Evolutionary conservation across 805 yeast genomes (phyloP).

Genomic region (Myxozyma neotropica): DNA sequence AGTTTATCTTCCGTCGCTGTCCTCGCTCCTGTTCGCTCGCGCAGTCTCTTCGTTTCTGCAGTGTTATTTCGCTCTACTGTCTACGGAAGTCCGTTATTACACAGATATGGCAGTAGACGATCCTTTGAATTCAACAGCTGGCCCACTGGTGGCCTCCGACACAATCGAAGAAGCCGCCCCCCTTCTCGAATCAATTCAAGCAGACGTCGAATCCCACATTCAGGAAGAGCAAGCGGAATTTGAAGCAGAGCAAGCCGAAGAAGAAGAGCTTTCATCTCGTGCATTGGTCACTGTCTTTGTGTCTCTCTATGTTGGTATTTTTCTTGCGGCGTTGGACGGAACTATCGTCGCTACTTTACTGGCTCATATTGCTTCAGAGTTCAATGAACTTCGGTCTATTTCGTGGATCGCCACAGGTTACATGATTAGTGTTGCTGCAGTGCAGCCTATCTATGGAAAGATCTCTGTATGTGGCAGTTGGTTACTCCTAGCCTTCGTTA

Average conservation of each 20-base stretch:
- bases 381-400: slow-evolving; percentile 54
- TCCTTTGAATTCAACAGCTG: slow-evolving; percentile 2
- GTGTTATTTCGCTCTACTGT: too few relatives aligned
- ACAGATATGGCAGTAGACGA: slow-evolving; percentile 6
- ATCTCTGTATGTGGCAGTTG: slow-evolving; percentile 42
- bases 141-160: slow-evolving; percentile 7
- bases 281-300: slow-evolving; percentile 21
- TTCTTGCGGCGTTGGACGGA: slow-evolving; percentile 54
- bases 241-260: slow-evolving; percentile 18
- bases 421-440: slow-evolving; percentile 68
- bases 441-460: slow-evolving; percentile 77
- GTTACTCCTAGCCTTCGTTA: too few relatives aligned
- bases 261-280: slow-evolving; percentile 19
- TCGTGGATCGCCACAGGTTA: slow-evolving; percentile 79
- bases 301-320: slow-evolving; percentile 46
- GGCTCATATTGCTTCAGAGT: slow-evolving; percentile 60
- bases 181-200: slow-evolving; percentile 10
- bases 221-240: slow-evolving; percentile 3
- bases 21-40: too few relatives aligned
- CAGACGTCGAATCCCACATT: slow-evolving; percentile 12
- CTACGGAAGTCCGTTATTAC: too few relatives aligned
- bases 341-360: slow-evolving; percentile 58
- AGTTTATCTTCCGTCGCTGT: too few relatives aligned
- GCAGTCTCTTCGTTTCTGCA: too few relatives aligned
- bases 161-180: slow-evolving; percentile 25